Evolutionary conservation across 352 stramenopile genomes (phyloP).

Genomic region (Pythium vanterpoolii): DNA sequence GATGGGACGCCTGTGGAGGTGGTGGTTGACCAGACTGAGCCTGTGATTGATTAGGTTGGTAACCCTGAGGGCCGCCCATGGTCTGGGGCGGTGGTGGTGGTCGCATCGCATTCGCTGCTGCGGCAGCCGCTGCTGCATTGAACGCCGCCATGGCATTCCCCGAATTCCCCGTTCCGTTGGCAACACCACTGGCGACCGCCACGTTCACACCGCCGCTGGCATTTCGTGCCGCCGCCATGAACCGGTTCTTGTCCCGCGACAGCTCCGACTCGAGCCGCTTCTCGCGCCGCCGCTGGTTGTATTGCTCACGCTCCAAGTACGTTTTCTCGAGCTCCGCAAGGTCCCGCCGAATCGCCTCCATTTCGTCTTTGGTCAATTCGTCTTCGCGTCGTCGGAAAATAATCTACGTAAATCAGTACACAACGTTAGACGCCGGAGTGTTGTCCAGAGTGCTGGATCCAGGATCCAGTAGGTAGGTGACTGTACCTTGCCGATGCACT

Average conservation of each 20-base stretch:
- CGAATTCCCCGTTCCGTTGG: slow-evolving; percentile 1
- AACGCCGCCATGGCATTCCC: slow-evolving; percentile 15
- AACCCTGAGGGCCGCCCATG: not conserved
- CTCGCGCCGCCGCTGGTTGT: slow-evolving; percentile 90
- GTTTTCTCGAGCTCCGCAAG: slow-evolving; percentile 92
- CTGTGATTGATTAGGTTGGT: not conserved
- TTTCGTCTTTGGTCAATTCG: slow-evolving; percentile 73
- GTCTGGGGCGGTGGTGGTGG: slow-evolving; percentile 9
- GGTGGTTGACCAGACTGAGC: not conserved
- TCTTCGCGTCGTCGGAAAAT: slow-evolving; percentile 74
- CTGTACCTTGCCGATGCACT: slow-evolving; percentile 97
- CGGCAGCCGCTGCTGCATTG: slow-evolving; percentile 11
- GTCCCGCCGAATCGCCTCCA: slow-evolving; percentile 73
- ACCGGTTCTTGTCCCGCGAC: slow-evolving; percentile 66
- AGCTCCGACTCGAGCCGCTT: slow-evolving; percentile 83
- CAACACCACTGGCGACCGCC: not conserved
- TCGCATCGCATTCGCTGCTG: slow-evolving; percentile 10
- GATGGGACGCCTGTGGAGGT: slow-evolving; percentile 1
- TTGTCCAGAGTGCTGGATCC: too few relatives aligned
- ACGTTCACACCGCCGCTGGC: not conserved
- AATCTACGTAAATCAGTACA: slow-evolving; percentile 26
- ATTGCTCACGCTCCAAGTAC: slow-evolving; percentile 95
- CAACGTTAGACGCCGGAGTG: not conserved
- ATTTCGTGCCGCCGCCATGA: slow-evolving; percentile 25
- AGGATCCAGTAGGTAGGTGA: not conserved